These are phyloP conservation scores for Aeschynomene evenia DNA, from an alignment of 306 rosid genomes.

Conservation along the genomic window DNA sequence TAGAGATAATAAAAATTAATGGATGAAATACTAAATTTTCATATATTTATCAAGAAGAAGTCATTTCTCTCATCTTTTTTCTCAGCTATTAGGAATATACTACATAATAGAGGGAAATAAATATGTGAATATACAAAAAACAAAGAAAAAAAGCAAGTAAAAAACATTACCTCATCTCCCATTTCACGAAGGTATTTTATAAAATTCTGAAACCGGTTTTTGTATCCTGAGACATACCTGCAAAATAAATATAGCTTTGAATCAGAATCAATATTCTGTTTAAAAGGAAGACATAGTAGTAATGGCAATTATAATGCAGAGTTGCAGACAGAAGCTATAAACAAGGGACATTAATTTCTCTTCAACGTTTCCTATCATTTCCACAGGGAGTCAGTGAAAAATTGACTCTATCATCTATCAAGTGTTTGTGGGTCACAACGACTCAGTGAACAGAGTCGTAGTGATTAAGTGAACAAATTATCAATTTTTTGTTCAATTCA, in stretches of 20 bases:
- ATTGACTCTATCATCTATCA: too few relatives aligned
- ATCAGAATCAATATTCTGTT: neutral
- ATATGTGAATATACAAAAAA: neutral
- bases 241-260: conserved; percentile 20
- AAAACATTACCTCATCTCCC: conserved; percentile 54
- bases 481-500: too few relatives aligned
- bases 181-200: conserved; percentile 53
- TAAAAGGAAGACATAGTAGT: neutral
- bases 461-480: too few relatives aligned
- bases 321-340: neutral
- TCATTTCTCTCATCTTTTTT: too few relatives aligned
- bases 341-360: neutral
- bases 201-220: conserved; percentile 55
- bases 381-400: too few relatives aligned
- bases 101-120: neutral
- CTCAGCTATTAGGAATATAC: neutral
- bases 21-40: too few relatives aligned
- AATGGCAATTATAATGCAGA: neutral
- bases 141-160: neutral
- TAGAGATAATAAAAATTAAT: too few relatives aligned
- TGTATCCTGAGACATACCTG: conserved; percentile 57
- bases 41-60: neutral
- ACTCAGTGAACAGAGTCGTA: too few relatives aligned
- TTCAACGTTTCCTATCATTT: neutral
- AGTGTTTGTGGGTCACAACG: too few relatives aligned